A percentile compares a stretch with the other conserved stretches of the same genome.
Conservation (phyloP, 31 red algal genomes). For the Bonnemaisonia californica region DNA sequence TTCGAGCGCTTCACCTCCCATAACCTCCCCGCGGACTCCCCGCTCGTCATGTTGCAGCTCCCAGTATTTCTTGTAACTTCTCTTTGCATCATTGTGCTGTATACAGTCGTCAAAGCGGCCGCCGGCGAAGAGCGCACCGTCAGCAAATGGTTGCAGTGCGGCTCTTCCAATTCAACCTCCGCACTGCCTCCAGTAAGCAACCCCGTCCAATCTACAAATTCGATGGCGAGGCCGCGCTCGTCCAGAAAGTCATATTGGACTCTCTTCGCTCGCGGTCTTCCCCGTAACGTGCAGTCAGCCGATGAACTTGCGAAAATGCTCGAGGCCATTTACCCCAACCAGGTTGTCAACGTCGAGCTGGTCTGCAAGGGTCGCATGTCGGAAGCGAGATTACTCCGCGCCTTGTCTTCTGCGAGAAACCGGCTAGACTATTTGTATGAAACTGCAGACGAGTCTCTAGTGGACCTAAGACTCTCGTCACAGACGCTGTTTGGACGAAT, state of each 20-base stretch:
- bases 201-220: slow-evolving; percentile 12
- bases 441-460: slow-evolving; percentile 6
- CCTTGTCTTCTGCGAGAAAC: slow-evolving; percentile 50
- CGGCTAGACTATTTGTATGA: slow-evolving; percentile 66
- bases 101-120: slow-evolving; percentile 60
- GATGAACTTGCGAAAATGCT: slow-evolving; percentile 49
- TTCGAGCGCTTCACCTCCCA: slow-evolving; percentile 77
- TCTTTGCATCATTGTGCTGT: slow-evolving; percentile 59
- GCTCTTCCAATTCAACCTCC: slow-evolving; percentile 6
- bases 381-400: slow-evolving; percentile 55
- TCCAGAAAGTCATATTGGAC: slow-evolving; percentile 50
- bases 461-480: not conserved
- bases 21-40: slow-evolving; percentile 61
- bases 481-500: slow-evolving; percentile 33
- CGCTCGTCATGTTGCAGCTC: slow-evolving; percentile 53
- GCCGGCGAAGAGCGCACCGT: slow-evolving; percentile 61
- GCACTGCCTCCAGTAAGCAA: not conserved
- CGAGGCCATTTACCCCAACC: slow-evolving; percentile 53
- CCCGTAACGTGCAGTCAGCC: slow-evolving; percentile 28
- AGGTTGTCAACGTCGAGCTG: slow-evolving; percentile 69
- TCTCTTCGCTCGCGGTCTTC: slow-evolving; percentile 70
- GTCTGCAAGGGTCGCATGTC: slow-evolving; percentile 66
- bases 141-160: slow-evolving; percentile 46
- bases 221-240: slow-evolving; percentile 16
- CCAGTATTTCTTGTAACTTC: slow-evolving; percentile 64